These are phyloP conservation scores for Ceratocystis colombiana DNA, from an alignment of 2,329 filamentous ascomycete species.

Conservation along the genomic window DNA sequence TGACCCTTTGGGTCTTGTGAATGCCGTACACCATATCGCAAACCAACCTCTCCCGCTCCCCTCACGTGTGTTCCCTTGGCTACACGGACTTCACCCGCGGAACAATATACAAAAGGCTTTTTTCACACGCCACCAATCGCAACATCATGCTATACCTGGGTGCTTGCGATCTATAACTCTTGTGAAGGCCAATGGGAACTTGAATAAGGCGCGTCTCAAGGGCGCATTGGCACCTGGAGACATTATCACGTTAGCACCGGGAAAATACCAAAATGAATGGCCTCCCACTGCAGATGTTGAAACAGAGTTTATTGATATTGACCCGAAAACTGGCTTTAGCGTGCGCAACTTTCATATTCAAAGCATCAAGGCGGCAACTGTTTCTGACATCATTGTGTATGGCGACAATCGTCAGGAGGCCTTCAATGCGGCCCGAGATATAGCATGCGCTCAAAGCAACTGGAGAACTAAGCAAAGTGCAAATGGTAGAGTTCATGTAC, in stretches of 20 bases:
- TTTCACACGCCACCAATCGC: constrained; percentile 67
- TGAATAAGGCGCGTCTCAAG: constrained; percentile 66
- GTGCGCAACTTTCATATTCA: constrained; percentile 98
- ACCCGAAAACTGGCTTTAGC: constrained; percentile 84
- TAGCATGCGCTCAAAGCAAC: constrained; percentile 64
- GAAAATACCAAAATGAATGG: constrained; percentile 55
- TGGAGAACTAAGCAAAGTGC: constrained; percentile 59
- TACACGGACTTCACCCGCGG: constrained; percentile 80
- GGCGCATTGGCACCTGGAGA: constrained; percentile 60
- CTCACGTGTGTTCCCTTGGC: constrained; percentile 85
- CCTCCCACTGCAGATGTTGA: constrained; percentile 27
- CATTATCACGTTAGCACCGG: constrained; percentile 37
- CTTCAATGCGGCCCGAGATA: constrained; percentile 54
- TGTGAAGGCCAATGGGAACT: constrained; percentile 78
- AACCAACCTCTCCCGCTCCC: constrained; percentile 75
- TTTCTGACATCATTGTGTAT: constrained; percentile 90
- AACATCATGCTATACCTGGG: constrained; percentile 55
- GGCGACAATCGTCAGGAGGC: constrained; percentile 57
- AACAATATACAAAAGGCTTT: constrained; percentile 86
- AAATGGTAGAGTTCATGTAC: constrained; percentile 40
- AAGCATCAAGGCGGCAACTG: constrained; percentile 70
- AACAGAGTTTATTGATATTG: constrained; percentile 65
- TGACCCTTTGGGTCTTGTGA: constrained; percentile 54
- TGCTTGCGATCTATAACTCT: constrained; percentile 74
- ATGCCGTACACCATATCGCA: constrained; percentile 65